Conservation (phyloP, 1,139 yeast genomes). For the Trichomonascaceae sp. region DNA sequence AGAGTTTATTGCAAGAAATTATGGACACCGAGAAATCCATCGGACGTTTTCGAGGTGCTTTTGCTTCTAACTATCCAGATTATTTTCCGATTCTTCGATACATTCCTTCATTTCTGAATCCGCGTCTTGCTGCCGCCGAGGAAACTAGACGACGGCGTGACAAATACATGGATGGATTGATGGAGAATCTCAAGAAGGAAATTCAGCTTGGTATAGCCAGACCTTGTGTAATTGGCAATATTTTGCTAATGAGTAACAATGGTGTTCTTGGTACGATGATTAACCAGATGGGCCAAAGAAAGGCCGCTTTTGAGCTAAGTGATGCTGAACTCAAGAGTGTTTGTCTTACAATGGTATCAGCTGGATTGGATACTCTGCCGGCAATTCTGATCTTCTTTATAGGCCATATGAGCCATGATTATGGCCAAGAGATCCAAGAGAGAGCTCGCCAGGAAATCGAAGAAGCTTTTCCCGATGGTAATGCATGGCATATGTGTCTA, state of each 20-base stretch:
- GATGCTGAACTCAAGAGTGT: constrained; percentile 51
- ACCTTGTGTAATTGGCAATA: constrained; percentile 44
- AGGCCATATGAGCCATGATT: constrained; percentile 53
- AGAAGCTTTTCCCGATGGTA: constrained; percentile 28
- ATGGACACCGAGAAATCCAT: constrained; percentile 60
- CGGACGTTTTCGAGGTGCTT: constrained; percentile 56
- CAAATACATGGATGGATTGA: constrained; percentile 45
- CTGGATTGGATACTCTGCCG: constrained; percentile 72
- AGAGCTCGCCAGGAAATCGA: constrained; percentile 38
- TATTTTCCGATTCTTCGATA: constrained; percentile 49
- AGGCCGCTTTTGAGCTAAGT: constrained; percentile 22
- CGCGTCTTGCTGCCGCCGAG: constrained; percentile 26
- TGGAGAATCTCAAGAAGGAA: constrained; percentile 28
- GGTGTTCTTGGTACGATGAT: background rate
- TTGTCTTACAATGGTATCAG: constrained; percentile 72
- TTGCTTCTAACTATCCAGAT: constrained; percentile 51
- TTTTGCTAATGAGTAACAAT: constrained; percentile 26
- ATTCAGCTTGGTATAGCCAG: constrained; percentile 25
- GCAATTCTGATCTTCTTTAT: constrained; percentile 54
- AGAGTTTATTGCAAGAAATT: constrained; percentile 47
- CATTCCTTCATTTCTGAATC: constrained; percentile 23
- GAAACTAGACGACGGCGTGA: constrained; percentile 46
- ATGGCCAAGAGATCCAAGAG: constrained; percentile 43
- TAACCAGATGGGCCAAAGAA: background rate
- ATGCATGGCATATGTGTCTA: constrained; percentile 46